Evolutionary conservation across 2,329 filamentous ascomycete species (phyloP), one percentile per base, ranked within the genome.

Genomic region (Sporothrix mexicana): DNA sequence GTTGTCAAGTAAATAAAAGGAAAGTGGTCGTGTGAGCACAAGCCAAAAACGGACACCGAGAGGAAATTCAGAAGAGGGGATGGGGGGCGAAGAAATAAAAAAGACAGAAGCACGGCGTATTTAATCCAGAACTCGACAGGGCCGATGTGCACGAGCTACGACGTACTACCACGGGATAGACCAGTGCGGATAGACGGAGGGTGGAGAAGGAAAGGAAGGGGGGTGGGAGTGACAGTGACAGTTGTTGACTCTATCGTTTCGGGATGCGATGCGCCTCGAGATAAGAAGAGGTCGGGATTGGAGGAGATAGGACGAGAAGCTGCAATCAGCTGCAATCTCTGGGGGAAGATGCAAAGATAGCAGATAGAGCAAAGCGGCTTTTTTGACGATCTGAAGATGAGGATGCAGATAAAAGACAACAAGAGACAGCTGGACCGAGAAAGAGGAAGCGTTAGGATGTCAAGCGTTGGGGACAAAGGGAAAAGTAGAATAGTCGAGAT

Each of bases 11-110:
- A 25, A n/a, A 41, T 25, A 59, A 62, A 61, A 62, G 62, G 72
- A 71, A 59, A 49, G 69, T 71, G 72, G 69, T 73, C 72, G 72
- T 73, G 72, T 73, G 72, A 67, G 66, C 55, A 69, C 64, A 69
- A 69, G 72, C 72, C 72, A 23, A 13, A 62, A 70, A 70, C 20
- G 68, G 72, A 70, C 49, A 67, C 72, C 49, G 41, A 55, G 57
- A 53, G 66, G 64, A 47, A 51, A 36, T 41, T 47, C 23, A 72
- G 41, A 70, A 20, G 25, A 57, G 51, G 25, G 45, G 12, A 61
- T 30, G 17, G 66, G 66, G 45, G n/a, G 53, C 25, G 45, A 61
- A 53, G 25, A 51, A 36, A 55, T 17, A 53, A 69, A 55, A 69
- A 9, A 36, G 30, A 36, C 30, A 49, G 9, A 41, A 51, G 51